Conservation (phyloP, 176 grass and related monocot species). For the Pharus latifolius region DNA sequence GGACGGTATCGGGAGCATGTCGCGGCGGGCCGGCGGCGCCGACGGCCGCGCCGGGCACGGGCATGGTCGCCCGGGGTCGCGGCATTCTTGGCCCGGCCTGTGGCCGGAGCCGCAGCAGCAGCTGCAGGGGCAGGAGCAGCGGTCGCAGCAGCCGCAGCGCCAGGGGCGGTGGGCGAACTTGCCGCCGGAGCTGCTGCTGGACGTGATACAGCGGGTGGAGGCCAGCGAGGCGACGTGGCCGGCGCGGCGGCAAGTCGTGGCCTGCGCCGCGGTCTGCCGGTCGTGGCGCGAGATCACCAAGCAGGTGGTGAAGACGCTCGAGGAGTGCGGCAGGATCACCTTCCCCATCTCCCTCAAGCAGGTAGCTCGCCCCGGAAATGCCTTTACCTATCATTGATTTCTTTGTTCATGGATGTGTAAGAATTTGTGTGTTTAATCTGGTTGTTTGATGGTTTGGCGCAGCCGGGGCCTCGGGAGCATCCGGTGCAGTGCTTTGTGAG, state of each 20-base stretch:
- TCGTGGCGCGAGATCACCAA: slow-evolving; percentile 85
- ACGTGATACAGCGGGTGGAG: slow-evolving; percentile 91
- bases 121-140: slow-evolving; percentile 33
- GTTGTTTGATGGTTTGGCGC: slow-evolving; percentile 14
- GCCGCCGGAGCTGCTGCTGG: slow-evolving; percentile 84
- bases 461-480: slow-evolving; percentile 67
- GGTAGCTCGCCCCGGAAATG: slow-evolving; percentile 19
- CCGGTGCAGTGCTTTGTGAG: slow-evolving; percentile 92
- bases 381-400: not conserved
- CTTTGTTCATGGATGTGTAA: not conserved
- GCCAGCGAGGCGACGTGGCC: slow-evolving; percentile 76
- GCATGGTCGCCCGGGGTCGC: slow-evolving; percentile 23
- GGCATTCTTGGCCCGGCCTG: slow-evolving; percentile 51
- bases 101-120: slow-evolving; percentile 38
- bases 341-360: slow-evolving; percentile 99
- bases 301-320: slow-evolving; percentile 78
- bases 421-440: not conserved
- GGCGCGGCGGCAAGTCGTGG: slow-evolving; percentile 69
- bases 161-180: slow-evolving; percentile 88
- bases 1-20: slow-evolving; percentile 77
- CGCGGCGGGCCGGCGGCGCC: slow-evolving; percentile 39
- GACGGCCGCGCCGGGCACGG: slow-evolving; percentile 30
- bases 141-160: slow-evolving; percentile 29
- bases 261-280: slow-evolving; percentile 79
- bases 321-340: slow-evolving; percentile 85